A percentile compares a stretch with the other conserved stretches of the same genome.
Conservation (phyloP, 2,329 filamentous ascomycete species). For the Botrytis galanthina region DNA sequence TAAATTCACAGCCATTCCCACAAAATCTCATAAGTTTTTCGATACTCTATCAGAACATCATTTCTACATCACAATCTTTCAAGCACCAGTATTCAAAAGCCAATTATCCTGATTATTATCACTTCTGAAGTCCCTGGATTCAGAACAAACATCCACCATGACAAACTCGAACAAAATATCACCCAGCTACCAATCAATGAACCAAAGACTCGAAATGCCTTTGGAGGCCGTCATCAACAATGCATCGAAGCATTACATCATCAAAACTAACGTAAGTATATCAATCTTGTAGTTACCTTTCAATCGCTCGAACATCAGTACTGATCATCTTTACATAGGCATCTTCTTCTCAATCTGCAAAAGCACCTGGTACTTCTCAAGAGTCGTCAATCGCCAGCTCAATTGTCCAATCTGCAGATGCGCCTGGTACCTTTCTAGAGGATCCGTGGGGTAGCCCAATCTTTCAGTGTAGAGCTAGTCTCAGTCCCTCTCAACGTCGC, state of each 20-base stretch:
- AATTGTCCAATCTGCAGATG: not conserved
- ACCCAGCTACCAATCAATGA: not conserved
- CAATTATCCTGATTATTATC: not conserved
- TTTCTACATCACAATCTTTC: not conserved
- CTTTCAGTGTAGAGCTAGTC: not conserved
- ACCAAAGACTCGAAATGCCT: no score
- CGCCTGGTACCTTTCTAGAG: not conserved
- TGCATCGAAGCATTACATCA: rapidly evolving
- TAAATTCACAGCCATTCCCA: not conserved
- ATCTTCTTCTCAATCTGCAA: not conserved
- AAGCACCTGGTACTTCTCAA: not conserved
- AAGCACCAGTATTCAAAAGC: not conserved
- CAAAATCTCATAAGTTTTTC: not conserved
- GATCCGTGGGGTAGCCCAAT: not conserved
- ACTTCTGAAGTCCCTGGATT: not conserved
- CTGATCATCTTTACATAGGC: not conserved
- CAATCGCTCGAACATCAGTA: no score
- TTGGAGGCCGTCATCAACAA: not conserved
- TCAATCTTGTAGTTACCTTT: not conserved
- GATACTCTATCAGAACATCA: not conserved
- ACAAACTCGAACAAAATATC: not conserved
- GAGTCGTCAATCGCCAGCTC: not conserved
- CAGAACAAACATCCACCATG: not conserved
- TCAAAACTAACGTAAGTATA: not conserved
- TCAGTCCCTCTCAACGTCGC: not conserved